These are phyloP conservation scores for Cutaneotrichosporon cyanovorans DNA, from an alignment of 1,284 basidiomycete genomes.

Conservation along the genomic window DNA sequence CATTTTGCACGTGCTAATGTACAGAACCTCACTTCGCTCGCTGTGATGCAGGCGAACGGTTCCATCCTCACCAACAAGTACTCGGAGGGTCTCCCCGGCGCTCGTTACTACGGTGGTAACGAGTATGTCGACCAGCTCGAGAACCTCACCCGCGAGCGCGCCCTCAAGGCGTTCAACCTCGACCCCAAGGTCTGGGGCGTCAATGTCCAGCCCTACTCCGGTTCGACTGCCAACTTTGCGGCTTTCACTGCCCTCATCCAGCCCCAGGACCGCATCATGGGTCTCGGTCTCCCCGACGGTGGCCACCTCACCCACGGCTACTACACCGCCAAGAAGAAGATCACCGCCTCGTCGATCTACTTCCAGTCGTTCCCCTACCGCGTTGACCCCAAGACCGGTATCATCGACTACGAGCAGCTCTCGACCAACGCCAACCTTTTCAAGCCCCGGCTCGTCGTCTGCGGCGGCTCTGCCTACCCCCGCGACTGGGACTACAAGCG, in stretches of 20 bases:
- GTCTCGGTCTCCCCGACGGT: slow-evolving; percentile 95
- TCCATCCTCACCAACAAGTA: slow-evolving; percentile 99
- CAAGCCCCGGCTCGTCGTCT: slow-evolving; percentile 94
- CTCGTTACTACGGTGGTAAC: slow-evolving; percentile 96
- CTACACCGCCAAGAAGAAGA: slow-evolving; percentile 99
- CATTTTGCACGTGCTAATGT: slow-evolving; percentile 1
- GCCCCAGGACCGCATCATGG: slow-evolving; percentile 98
- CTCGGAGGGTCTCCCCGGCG: slow-evolving; percentile 88
- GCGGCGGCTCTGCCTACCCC: slow-evolving; percentile 97
- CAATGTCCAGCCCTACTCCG: slow-evolving; percentile 99
- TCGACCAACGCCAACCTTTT: slow-evolving; percentile 85
- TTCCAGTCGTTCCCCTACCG: slow-evolving; percentile 98
- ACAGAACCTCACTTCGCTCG: slow-evolving; percentile 86
- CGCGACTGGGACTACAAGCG: slow-evolving; percentile 93
- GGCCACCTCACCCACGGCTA: slow-evolving; percentile 98
- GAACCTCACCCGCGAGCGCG: slow-evolving; percentile 87
- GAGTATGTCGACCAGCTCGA: slow-evolving; percentile 97
- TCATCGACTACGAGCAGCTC: slow-evolving; percentile 84
- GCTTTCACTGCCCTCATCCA: slow-evolving; percentile 93
- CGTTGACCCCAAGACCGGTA: slow-evolving; percentile 73
- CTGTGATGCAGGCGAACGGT: slow-evolving; percentile 96
- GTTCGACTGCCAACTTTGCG: slow-evolving; percentile 91
- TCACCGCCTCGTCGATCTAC: slow-evolving; percentile 99
- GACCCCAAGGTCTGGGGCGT: slow-evolving; percentile 90
- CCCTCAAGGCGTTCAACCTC: slow-evolving; percentile 92